phyloP scores from a whole-genome alignment of 202 grass and related monocot genomes.

The Schoenoplectus tabernaemontani region DNA sequence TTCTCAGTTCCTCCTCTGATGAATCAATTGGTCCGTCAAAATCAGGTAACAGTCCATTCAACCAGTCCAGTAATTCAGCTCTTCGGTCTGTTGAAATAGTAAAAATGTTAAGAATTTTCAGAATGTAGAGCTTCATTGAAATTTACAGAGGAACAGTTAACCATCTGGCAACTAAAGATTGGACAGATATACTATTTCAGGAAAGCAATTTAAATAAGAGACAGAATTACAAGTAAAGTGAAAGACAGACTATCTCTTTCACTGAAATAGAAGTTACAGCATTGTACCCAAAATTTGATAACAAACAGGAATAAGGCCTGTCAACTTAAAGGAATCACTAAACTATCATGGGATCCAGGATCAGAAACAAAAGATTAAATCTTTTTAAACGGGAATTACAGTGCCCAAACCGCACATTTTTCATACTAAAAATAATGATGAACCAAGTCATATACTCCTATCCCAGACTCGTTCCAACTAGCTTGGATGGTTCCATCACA shows the following conservation, averaged over 20 bases:
- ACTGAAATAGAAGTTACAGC: background rate
- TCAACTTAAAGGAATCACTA: background rate
- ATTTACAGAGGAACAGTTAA: background rate
- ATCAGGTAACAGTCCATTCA: constrained; percentile 56
- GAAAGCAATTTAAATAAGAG: background rate
- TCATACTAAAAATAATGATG: background rate
- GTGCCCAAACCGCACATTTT: background rate
- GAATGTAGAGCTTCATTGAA: background rate
- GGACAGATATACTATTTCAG: background rate
- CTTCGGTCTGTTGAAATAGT: constrained; percentile 37
- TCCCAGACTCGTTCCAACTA: background rate
- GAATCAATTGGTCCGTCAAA: constrained; percentile 42
- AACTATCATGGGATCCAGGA: background rate
- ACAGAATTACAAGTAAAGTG: background rate
- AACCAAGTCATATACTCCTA: constrained; percentile 11
- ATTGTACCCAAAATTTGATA: background rate
- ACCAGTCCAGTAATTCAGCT: constrained; percentile 48
- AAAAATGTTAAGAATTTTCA: background rate
- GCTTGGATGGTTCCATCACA: background rate
- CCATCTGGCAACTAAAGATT: background rate
- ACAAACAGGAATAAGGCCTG: too few relatives aligned
- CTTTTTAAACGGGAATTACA: background rate
- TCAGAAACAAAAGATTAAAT: background rate
- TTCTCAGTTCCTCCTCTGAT: constrained; percentile 62
- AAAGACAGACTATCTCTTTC: background rate